phyloP scores from a whole-genome alignment of 371 early-diverging fungal genomes.

The Circinella umbellata region DNA sequence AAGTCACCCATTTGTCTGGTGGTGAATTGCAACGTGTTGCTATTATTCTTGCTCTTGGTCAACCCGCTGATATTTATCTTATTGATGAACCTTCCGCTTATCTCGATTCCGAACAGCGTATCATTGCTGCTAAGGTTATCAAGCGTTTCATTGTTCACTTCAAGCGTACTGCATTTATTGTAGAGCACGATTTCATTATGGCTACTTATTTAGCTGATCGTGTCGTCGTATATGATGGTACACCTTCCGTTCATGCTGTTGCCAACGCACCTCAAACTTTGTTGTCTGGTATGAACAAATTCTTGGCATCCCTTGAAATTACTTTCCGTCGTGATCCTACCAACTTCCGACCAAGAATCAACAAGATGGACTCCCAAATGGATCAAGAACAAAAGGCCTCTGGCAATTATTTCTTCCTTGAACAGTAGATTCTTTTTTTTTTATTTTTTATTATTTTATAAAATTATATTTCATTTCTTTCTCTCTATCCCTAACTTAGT shows the following conservation, averaged over 20 bases:
- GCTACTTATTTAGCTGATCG: slow-evolving; percentile 99
- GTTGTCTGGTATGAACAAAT: slow-evolving; percentile 98
- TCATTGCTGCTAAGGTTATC: slow-evolving; percentile 99
- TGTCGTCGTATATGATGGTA: slow-evolving; percentile 98
- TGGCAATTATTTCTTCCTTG: slow-evolving; percentile 95
- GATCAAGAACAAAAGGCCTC: slow-evolving; percentile 98
- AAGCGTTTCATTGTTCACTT: slow-evolving; percentile 98
- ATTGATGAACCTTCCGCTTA: slow-evolving; percentile 99
- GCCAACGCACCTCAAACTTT: slow-evolving; percentile 92
- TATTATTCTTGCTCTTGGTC: slow-evolving; percentile 94
- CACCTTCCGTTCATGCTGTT: slow-evolving; percentile 87
- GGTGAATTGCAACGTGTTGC: slow-evolving; percentile 99
- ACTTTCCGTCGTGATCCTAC: slow-evolving; percentile 99
- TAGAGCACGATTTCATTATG: slow-evolving; percentile 99
- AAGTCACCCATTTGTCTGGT: slow-evolving; percentile 94
- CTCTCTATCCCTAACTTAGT: too few relatives aligned
- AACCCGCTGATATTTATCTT: slow-evolving; percentile 98
- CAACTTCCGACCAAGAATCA: slow-evolving; percentile 99
- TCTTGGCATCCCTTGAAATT: slow-evolving; percentile 94
- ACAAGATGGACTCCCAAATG: slow-evolving; percentile 97
- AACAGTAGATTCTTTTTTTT: slow-evolving; percentile 50
- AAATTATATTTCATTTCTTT: neutral
- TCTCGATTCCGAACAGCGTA: slow-evolving; percentile 99
- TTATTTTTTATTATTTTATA: neutral
- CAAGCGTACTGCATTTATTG: slow-evolving; percentile 99